Evolutionary conservation across 139 green algal species (phyloP).

Genomic region (Penium margaritaceum): DNA sequence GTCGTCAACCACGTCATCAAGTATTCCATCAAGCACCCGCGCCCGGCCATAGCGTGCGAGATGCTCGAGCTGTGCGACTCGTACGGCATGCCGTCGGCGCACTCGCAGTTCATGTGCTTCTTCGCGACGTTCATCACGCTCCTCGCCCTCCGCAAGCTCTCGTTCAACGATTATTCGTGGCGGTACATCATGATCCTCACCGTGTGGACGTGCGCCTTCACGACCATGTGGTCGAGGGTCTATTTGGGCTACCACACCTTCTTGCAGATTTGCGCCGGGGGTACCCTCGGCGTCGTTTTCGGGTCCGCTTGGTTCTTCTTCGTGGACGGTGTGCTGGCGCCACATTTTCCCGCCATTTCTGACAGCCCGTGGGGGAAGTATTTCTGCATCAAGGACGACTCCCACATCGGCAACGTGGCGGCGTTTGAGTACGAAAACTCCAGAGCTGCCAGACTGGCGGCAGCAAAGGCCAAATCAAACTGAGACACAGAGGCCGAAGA

Average conservation of each 20-base stretch:
- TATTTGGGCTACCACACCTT: conserved; percentile 33
- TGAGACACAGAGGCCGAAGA: too few relatives aligned
- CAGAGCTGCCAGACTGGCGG: too few relatives aligned
- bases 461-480: too few relatives aligned
- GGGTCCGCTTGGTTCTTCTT: background rate
- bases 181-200: background rate
- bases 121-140: conserved; percentile 24
- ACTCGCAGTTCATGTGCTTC: conserved; percentile 37
- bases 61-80: conserved; percentile 31
- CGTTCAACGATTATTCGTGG: background rate
- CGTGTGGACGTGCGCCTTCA: conserved; percentile 15
- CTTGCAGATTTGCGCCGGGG: background rate
- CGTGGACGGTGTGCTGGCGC: background rate
- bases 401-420: conserved; percentile 13
- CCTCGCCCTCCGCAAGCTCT: conserved; percentile 2
- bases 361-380: conserved; percentile 12
- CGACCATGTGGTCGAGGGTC: conserved; percentile 29
- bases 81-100: conserved; percentile 29
- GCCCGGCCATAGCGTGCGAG: conserved; percentile 16
- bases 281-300: background rate
- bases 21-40: background rate
- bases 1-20: conserved; percentile 29
- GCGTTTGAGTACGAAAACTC: conserved; percentile 27
- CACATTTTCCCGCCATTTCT: background rate
- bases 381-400: conserved; percentile 30